phyloP scores from a whole-genome alignment of 805 yeast species.

The Huiozyma sinensis region DNA sequence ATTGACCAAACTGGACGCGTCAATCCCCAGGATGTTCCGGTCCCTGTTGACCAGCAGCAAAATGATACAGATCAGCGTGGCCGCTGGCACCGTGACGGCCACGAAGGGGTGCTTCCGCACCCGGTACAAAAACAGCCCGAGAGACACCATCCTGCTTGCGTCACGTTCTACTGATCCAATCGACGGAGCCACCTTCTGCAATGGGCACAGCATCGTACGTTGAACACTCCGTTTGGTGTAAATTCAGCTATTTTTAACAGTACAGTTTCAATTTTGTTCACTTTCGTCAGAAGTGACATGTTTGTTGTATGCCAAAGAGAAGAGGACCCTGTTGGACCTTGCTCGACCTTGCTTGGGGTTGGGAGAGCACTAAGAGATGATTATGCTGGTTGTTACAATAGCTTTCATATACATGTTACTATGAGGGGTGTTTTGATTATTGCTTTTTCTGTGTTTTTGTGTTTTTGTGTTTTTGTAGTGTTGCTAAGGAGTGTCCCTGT shows the following conservation, averaged over 20 bases:
- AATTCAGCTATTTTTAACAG: too few species aligned
- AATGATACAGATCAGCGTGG: slow-evolving; percentile 13
- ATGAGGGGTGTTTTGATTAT: background rate
- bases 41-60: slow-evolving; percentile 15
- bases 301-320: too few species aligned
- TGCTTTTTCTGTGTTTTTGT: background rate
- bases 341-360: too few species aligned
- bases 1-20: slow-evolving; percentile 14
- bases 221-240: too few species aligned
- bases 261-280: too few species aligned
- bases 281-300: too few species aligned
- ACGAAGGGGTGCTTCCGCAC: slow-evolving; percentile 21
- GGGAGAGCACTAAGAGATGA: too few species aligned
- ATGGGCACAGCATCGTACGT: too few species aligned
- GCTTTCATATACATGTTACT: too few species aligned
- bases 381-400: too few species aligned
- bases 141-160: slow-evolving; percentile 1
- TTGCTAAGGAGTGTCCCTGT: background rate
- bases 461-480: background rate
- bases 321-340: too few species aligned
- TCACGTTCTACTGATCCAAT: background rate
- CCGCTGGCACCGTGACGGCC: slow-evolving; percentile 16
- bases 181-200: background rate
- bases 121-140: slow-evolving; percentile 16
- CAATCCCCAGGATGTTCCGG: slow-evolving; percentile 17